phyloP scores from a whole-genome alignment of 2,329 filamentous ascomycete species.

The Leptodontidium sp. region DNA sequence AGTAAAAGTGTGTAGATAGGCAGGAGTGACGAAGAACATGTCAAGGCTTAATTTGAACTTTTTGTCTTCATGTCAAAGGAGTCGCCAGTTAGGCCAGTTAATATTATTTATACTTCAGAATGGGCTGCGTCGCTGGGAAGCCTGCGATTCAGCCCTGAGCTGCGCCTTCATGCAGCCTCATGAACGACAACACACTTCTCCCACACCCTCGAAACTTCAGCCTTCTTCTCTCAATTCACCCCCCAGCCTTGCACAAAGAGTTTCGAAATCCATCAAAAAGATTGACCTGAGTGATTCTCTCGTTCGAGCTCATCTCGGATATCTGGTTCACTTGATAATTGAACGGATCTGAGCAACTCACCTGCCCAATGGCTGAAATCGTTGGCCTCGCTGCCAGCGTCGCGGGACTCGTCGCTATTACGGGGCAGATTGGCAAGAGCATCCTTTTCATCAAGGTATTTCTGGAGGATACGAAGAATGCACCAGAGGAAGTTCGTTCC shows the following conservation, averaged over 20 bases:
- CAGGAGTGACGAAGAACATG: too few relatives aligned
- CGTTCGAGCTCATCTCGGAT: background rate
- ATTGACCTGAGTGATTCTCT: too few relatives aligned
- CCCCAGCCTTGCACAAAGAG: background rate
- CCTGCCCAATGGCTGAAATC: background rate
- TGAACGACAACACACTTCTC: background rate
- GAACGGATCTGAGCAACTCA: background rate
- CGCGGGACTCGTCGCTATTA: background rate
- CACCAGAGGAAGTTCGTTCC: slow-evolving; percentile 7
- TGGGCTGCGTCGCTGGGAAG: too few relatives aligned
- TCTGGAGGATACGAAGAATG: slow-evolving; percentile 7
- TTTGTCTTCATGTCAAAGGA: too few relatives aligned
- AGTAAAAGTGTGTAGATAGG: too few relatives aligned
- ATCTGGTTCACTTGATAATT: background rate
- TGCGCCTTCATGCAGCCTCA: slow-evolving; percentile 2
- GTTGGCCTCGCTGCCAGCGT: slow-evolving; percentile 13
- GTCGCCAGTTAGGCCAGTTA: too few relatives aligned
- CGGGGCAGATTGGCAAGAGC: slow-evolving; percentile 3
- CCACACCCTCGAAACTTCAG: background rate
- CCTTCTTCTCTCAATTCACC: background rate
- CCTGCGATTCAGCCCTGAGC: background rate
- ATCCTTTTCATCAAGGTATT: slow-evolving; percentile 16
- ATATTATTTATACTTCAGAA: too few relatives aligned
- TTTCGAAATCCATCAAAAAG: background rate
- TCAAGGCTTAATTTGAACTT: too few relatives aligned